phyloP scores from a whole-genome alignment of 495 filamentous ascomycete genomes.

The Penicillium macrosclerotiorum region DNA sequence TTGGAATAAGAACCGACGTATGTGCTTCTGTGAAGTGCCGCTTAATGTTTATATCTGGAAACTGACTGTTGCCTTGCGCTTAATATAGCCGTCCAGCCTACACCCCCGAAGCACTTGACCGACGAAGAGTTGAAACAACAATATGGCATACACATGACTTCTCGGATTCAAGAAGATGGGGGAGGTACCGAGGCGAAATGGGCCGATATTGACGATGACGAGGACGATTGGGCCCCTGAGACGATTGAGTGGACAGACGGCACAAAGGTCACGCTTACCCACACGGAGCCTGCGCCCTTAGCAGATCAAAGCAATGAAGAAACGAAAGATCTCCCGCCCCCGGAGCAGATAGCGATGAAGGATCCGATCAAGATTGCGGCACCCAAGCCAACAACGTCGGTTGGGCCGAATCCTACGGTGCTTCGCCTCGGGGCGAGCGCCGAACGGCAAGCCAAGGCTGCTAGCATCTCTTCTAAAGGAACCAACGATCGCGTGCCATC shows the following conservation, averaged over 20 bases:
- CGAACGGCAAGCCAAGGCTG: constrained; percentile 49
- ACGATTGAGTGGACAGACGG: constrained; percentile 97
- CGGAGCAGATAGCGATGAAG: constrained; percentile 22
- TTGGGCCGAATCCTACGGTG: constrained; percentile 55
- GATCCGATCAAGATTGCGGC: constrained; percentile 31
- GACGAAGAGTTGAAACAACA: constrained; percentile 96
- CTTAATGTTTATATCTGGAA: constrained; percentile 4
- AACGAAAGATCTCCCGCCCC: constrained; percentile 22
- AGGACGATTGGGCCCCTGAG: constrained; percentile 97
- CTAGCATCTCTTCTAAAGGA: constrained; percentile 62
- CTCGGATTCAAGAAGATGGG: constrained; percentile 78
- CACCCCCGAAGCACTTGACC: constrained; percentile 87
- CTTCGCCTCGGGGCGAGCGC: constrained; percentile 50
- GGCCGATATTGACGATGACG: constrained; percentile 98
- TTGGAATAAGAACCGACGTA: constrained; percentile 99
- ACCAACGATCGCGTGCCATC: constrained; percentile 71
- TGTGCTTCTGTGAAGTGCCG: constrained; percentile 29
- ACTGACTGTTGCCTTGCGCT: constrained; percentile 28
- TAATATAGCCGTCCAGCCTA: constrained; percentile 65
- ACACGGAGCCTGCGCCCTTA: constrained; percentile 33
- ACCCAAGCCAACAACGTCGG: constrained; percentile 46
- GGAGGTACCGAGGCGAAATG: constrained; percentile 84
- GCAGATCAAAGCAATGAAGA: constrained; percentile 26
- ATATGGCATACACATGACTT: constrained; percentile 95
- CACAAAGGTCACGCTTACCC: constrained; percentile 81